Evolutionary conservation across 1,284 basidiomycete species (phyloP), one percentile per base, ranked within the genome.

Genomic region (Ganoderma lingzhi): DNA sequence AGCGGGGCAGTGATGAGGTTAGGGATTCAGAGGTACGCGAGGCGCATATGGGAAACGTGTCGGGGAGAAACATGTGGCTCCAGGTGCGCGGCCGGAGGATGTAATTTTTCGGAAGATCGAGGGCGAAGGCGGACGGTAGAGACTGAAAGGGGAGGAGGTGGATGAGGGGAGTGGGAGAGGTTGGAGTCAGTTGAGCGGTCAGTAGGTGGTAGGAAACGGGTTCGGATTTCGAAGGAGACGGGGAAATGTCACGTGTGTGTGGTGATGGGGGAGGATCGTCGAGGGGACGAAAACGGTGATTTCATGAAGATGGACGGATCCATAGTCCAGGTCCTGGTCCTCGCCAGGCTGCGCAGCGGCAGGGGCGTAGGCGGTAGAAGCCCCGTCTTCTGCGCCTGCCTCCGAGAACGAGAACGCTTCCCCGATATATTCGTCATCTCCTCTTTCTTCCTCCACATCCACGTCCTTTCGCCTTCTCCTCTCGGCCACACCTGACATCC

Each of bases 251-350:
- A 70, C 71, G 66, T 68, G 71, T 67, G 63, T 48, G 35, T 44
- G 30, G 60, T 39, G 55, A 51, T 45, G 67, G 56, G 39, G 41
- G 68, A 41, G 35, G 70, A 73, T 73, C 72, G 72, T 73, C 72
- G 64, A 53, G 30, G 67, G 35, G 67, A 65, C 28, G 23, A 63
- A 73, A 58, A 32, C 48, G 65, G 64, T 67, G 65, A 53, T 53
- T 53, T 53, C 53, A 56, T 61, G 63, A 62, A 66, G 62, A 63
- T 41, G n/a, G 30, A 37, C 30, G 23, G 37, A 39, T 10, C 28
- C 55, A 59, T 42, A 23, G 42, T n/a, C n/a, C 19, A 35, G 30
- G 30, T 19, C 28, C 55, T 56, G 30, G 30, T 19, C 28, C 55
- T 56, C 55, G 55, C 55, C 55, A 35, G 55, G 32, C 32, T 32